Conservation (phyloP, 805 yeast genomes). For the Isabelozyma gotoi region DNA sequence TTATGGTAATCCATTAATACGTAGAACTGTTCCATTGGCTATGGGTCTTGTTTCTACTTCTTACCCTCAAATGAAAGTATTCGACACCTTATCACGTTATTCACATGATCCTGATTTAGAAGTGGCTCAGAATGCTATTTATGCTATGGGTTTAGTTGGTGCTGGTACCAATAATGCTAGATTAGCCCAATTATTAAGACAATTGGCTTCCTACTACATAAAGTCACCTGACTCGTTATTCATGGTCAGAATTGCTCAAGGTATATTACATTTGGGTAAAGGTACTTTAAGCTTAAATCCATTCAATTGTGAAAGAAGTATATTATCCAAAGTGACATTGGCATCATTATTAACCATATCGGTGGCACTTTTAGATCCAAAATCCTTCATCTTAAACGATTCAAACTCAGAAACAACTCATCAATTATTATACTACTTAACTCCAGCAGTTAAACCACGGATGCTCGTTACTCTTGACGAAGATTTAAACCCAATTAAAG, state of each 20-base stretch:
- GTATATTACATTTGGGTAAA: slow-evolving; percentile 91
- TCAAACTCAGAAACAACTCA: slow-evolving; percentile 53
- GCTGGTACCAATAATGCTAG: slow-evolving; percentile 99
- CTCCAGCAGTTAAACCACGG: slow-evolving; percentile 89
- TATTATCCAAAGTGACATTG: slow-evolving; percentile 81
- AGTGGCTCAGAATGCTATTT: slow-evolving; percentile 92
- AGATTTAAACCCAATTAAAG: slow-evolving; percentile 85
- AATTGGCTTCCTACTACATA: slow-evolving; percentile 88
- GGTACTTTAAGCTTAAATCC: slow-evolving; percentile 91
- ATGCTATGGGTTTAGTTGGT: slow-evolving; percentile 96
- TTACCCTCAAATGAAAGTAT: slow-evolving; percentile 94
- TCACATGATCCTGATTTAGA: slow-evolving; percentile 94
- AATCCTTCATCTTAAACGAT: slow-evolving; percentile 72
- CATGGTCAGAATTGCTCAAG: slow-evolving; percentile 93
- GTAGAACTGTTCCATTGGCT: slow-evolving; percentile 96
- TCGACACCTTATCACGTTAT: slow-evolving; percentile 92
- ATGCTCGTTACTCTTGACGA: slow-evolving; percentile 92
- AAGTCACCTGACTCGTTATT: slow-evolving; percentile 89
- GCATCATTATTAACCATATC: slow-evolving; percentile 86
- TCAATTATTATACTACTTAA: slow-evolving; percentile 77
- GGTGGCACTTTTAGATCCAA: slow-evolving; percentile 83
- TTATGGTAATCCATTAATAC: slow-evolving; percentile 88
- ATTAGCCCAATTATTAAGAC: slow-evolving; percentile 91
- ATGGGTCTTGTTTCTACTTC: slow-evolving; percentile 93
- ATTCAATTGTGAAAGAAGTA: slow-evolving; percentile 83